phyloP scores from a whole-genome alignment of 2,329 filamentous ascomycete species.

The Diaporthe capsici region DNA sequence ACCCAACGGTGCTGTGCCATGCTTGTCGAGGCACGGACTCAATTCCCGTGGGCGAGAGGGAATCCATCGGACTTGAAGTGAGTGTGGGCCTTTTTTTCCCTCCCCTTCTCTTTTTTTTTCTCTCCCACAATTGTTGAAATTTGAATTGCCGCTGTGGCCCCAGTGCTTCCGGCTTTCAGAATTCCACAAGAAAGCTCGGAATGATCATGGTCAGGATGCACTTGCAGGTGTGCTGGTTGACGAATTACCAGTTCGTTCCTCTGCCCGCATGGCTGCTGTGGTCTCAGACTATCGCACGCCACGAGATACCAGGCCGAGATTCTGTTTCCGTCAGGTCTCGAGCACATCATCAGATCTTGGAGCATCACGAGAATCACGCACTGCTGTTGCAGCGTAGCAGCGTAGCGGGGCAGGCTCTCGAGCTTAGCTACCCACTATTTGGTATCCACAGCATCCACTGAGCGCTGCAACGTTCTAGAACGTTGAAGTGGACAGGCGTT shows the following conservation, averaged over 20 bases:
- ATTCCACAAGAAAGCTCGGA: neutral
- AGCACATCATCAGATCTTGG: neutral
- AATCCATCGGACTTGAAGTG: neutral
- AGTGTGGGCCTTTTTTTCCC: neutral
- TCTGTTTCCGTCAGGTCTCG: neutral
- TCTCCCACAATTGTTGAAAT: too few relatives aligned
- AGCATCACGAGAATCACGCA: neutral
- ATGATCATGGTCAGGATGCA: neutral
- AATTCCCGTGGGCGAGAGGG: neutral
- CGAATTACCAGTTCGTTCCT: neutral
- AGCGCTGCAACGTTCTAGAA: constrained; percentile 34
- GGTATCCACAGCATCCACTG: constrained; percentile 26
- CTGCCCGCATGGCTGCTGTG: neutral
- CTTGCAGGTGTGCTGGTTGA: neutral
- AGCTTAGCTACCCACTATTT: constrained; percentile 30
- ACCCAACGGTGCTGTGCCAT: neutral
- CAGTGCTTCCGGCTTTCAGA: neutral
- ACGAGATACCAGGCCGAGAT: neutral
- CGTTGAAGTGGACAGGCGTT: neutral
- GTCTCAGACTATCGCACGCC: neutral
- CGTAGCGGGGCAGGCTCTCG: neutral
- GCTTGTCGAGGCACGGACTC: neutral
- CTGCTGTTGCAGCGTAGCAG: neutral
- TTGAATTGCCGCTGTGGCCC: neutral
- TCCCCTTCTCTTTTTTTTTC: neutral